Base-by-base conservation (phyloP, 805 yeast species). In the Saturnispora kantuleensis region DNA sequence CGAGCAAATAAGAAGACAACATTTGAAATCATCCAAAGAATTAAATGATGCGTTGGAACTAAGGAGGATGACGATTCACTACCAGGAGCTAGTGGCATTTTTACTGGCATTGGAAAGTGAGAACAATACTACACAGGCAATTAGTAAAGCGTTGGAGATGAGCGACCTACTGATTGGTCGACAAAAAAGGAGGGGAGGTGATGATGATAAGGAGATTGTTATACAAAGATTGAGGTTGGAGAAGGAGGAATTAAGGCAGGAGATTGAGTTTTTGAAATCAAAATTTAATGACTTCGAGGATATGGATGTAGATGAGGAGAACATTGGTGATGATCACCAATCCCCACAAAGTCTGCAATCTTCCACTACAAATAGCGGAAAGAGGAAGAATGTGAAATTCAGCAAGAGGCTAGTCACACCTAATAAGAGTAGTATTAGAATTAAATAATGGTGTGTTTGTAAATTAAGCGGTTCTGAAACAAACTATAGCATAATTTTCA, bases 401-500 rank as follows among this genome's bases (percentile, higher is more conserved):
- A 39, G 42, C 26, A 35, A 30, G 10, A 35, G 42, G n/a, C 26
- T 39, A 18, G 35, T 29, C 8, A 21, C 42, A 17, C 42, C 42
- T 31, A 31, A 29, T 9, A 16, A 31, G 26, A 31, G 35, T 16
- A 17, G 32, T 17, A 39, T 31, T 30, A 17, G 28, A 31, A 18
- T 39, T 16, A 10, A 31, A 17, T 17, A 35, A 9, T 10, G 32
- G 39, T 16, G 21, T 39, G 3, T 1, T 38, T 21, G 13, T 21
- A 11, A 30, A 12, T 44, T 62, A 79, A 32, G 81, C 76, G 39
- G 86, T 81, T 63, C 79, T 83, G 64, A 84, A 84, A 8, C 80
- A 67, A 49, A 84, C 65, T 52, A 81, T 72, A 3, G 93, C 93
- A 44, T 73, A 64, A 35, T 77, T 76, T 31, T 79, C 89, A 51